Evolutionary conservation across 164 flowering plant genomes (phyloP), one percentile per base, ranked within the genome.

Genomic region (Piper longum): DNA sequence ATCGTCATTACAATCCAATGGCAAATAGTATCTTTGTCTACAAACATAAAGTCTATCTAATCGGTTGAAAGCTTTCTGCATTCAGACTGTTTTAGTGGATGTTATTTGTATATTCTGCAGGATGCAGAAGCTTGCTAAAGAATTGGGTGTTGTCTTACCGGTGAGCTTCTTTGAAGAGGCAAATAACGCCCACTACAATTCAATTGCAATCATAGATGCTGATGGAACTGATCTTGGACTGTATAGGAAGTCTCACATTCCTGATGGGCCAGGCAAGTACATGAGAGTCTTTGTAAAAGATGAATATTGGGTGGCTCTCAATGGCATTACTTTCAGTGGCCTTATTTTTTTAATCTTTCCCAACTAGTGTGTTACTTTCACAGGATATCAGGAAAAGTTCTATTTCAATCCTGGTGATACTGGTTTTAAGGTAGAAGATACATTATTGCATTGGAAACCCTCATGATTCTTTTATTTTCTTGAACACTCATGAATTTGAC

Each of bases 81-180:
- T 8, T 48, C 12, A 14, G 52, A 12, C 9, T 48, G 52, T 48
- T 48, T 48, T 9, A 48, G 14, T 48, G 14, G 52, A 48, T 48
- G 11, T 9, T 48, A 48, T 13, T 48, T 48, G 52, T 9, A 48
- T 48, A 9, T 5, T 14, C 17, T 66, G 65, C 79, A 90, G 98
- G 80, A 88, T 90, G 96, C 96, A 88, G 67, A 79, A 82, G 66
- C 85, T 95, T 72, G 97, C 97, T n/a, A 85, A 84, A 70, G 97
- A 88, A 79, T 72, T 95, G 69, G 91, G 89, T 60, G 91, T 95
- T 39, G 99, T 95, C 55, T 82, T 95, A 63, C 99, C 97, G 41
- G 96, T 95, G 58, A 93, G 97, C 74, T 93, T 93, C 78, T 93
- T 93, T 78, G 99, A 95, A 78, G 97, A 85, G 73, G 97, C 95